A percentile compares a stretch with the other conserved stretches of the same genome.
These are phyloP conservation scores for Thalassiosira sp. DNA, from an alignment of 352 stramenopile genomes.

Conservation along the genomic window DNA sequence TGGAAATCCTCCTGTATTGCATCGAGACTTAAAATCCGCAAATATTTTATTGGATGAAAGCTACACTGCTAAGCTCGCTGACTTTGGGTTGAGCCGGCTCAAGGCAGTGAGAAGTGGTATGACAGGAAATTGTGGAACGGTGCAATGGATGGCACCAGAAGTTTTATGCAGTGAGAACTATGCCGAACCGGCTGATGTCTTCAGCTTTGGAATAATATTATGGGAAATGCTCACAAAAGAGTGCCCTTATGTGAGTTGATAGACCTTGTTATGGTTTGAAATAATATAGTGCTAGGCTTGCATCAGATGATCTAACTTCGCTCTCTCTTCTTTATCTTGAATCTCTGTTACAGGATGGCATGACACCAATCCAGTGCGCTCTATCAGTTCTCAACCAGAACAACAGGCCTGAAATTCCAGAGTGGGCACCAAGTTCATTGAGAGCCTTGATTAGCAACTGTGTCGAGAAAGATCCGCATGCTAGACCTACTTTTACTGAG, in stretches of 20 bases:
- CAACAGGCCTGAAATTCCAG: constrained; percentile 69
- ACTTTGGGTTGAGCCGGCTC: constrained; percentile 96
- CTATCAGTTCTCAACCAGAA: constrained; percentile 80
- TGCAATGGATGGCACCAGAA: constrained; percentile 84
- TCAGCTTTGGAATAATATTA: constrained; percentile 80
- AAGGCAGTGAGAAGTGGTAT: constrained; percentile 94
- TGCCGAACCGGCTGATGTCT: constrained; percentile 80
- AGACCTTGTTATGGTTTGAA: too few relatives aligned
- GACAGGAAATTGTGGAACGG: constrained; percentile 87
- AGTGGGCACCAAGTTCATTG: constrained; percentile 73
- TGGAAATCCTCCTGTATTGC: constrained; percentile 93
- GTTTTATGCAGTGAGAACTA: constrained; percentile 80
- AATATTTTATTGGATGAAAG: constrained; percentile 83
- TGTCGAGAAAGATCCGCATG: constrained; percentile 64
- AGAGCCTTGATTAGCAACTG: constrained; percentile 72
- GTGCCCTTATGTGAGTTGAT: constrained; percentile 65
- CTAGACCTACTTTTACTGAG: constrained; percentile 71
- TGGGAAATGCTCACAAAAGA: constrained; percentile 79
- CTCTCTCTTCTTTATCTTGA: neutral
- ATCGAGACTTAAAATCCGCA: constrained; percentile 92
- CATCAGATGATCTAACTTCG: too few relatives aligned
- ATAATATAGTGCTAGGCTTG: too few relatives aligned
- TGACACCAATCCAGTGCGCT: constrained; percentile 81
- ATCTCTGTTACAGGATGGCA: constrained; percentile 57
- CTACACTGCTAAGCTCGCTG: constrained; percentile 92